These are phyloP conservation scores for Hypoxylon lienhwacheense DNA, from an alignment of 495 filamentous ascomycete genomes.

Conservation along the genomic window DNA sequence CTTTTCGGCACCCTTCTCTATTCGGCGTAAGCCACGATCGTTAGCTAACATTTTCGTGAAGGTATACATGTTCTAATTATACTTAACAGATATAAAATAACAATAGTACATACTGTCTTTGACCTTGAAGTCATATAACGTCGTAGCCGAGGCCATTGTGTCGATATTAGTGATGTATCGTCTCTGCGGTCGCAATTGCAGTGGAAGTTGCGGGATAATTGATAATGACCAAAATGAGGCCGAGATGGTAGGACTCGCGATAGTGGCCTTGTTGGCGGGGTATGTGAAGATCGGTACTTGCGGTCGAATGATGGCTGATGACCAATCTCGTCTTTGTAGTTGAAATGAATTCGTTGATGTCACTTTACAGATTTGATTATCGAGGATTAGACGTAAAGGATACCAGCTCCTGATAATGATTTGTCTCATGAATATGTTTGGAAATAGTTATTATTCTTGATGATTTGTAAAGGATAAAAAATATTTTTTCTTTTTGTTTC, in stretches of 20 bases:
- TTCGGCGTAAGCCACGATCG: slow-evolving; percentile 9
- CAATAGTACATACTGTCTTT: slow-evolving; percentile 75
- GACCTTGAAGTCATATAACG: slow-evolving; percentile 89
- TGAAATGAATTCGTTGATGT: slow-evolving; percentile 6
- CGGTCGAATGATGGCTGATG: slow-evolving; percentile 11
- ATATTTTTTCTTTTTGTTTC: slow-evolving; percentile 1
- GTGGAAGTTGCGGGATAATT: slow-evolving; percentile 9
- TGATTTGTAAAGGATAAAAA: too few relatives aligned
- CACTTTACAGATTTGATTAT: slow-evolving; percentile 21
- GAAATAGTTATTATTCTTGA: neutral
- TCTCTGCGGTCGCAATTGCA: too few relatives aligned
- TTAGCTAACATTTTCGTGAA: slow-evolving; percentile 1
- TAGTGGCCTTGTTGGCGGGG: slow-evolving; percentile 19
- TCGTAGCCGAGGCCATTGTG: slow-evolving; percentile 85
- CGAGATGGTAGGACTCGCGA: slow-evolving; percentile 14
- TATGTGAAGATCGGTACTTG: slow-evolving; percentile 10
- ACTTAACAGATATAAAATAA: neutral
- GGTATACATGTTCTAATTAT: neutral
- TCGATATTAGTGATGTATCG: neutral
- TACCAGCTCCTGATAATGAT: slow-evolving; percentile 23
- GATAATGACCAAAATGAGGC: slow-evolving; percentile 9
- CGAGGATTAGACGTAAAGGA: slow-evolving; percentile 4
- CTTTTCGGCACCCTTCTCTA: slow-evolving; percentile 76
- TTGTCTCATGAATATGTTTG: slow-evolving; percentile 20
- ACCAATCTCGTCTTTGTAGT: slow-evolving; percentile 9